Evolutionary conservation across 345 rosid genomes (phyloP), one percentile per base, ranked within the genome.

Genomic region (Triadica sebifera): DNA sequence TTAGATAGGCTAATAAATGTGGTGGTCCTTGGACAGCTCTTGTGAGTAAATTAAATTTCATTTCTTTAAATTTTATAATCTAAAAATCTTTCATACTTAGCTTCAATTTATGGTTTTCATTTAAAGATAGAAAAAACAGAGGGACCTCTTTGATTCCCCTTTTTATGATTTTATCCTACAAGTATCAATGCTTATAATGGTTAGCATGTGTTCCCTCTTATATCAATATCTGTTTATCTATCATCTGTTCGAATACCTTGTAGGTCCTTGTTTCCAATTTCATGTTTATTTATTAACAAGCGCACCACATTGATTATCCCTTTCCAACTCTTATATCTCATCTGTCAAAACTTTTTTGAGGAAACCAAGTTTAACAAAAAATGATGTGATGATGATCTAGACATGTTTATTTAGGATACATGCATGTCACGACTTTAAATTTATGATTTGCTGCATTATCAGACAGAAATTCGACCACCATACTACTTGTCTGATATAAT

Each of bases 71-170:
- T 8, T 11, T 51, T 5, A 17, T 41, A 43, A 39, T 8, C 15
- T 34, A 1, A 2, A 2, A 29, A 29, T 2, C 15, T 60, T 67
- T 61, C 74, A 75, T 71, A 38, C 74, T 77, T 84, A 68, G 87
- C 88, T 76, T 78, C 74, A 88, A 85, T 69, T 43, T 86, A 81
- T 84, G 90, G 85, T 79, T 85, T 83, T 72, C 61, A 73, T 86
- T 86, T 81, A 86, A 87, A 88, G 88, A 85, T 24, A 69, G 61
- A 76, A 77, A 82, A 81, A 73, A 20, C 77, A 50, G 34, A 77
- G 85, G 86, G 82, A 62, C 79, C 77, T 73, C 67, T n/a, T 78
- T 71, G 68, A 78, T 62, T 65, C 34, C 70, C 77, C 78, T 77
- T 75, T 25, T 67, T 61, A 69, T 83, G 65, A 29, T 29, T 79